phyloP scores from a whole-genome alignment of 177 flowering plant genomes.

The Vitis hybrid region DNA sequence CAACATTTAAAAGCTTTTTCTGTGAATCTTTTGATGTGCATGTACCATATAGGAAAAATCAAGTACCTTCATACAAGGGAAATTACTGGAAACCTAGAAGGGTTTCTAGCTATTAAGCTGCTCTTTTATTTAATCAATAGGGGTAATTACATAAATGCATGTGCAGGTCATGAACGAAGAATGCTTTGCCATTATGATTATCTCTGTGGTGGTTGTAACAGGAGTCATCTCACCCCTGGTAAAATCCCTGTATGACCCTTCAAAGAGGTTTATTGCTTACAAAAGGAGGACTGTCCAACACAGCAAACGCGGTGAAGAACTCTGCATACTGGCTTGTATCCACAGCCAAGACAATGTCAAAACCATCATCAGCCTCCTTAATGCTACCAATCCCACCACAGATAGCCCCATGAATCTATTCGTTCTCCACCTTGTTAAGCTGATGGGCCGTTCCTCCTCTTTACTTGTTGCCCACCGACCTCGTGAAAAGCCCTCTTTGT shows the following conservation, averaged over 20 bases:
- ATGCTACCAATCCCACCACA: slow-evolving; percentile 29
- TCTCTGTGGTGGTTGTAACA: slow-evolving; percentile 35
- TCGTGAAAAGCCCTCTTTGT: slow-evolving; percentile 13
- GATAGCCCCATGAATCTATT: slow-evolving; percentile 28
- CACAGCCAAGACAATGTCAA: slow-evolving; percentile 40
- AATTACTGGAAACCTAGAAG: neutral
- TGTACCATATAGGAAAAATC: neutral
- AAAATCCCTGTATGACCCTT: slow-evolving; percentile 42
- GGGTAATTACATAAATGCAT: slow-evolving; percentile 10
- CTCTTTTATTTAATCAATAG: neutral
- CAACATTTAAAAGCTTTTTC: neutral
- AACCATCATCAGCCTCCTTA: slow-evolving; percentile 30
- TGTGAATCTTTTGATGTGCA: too few species aligned
- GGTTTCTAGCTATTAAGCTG: neutral
- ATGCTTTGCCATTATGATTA: slow-evolving; percentile 34
- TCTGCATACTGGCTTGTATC: slow-evolving; percentile 51
- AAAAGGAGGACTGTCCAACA: slow-evolving; percentile 47
- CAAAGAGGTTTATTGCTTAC: slow-evolving; percentile 34
- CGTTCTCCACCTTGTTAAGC: slow-evolving; percentile 42
- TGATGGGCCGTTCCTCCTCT: slow-evolving; percentile 40
- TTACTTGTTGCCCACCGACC: slow-evolving; percentile 33
- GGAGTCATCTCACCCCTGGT: slow-evolving; percentile 40
- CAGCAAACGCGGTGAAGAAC: slow-evolving; percentile 24
- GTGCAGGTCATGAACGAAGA: slow-evolving; percentile 42
- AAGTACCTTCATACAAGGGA: neutral